Evolutionary conservation across 1,284 basidiomycete genomes (phyloP), one percentile per base, ranked within the genome.

Genomic region (Apiotrichum siamense): DNA sequence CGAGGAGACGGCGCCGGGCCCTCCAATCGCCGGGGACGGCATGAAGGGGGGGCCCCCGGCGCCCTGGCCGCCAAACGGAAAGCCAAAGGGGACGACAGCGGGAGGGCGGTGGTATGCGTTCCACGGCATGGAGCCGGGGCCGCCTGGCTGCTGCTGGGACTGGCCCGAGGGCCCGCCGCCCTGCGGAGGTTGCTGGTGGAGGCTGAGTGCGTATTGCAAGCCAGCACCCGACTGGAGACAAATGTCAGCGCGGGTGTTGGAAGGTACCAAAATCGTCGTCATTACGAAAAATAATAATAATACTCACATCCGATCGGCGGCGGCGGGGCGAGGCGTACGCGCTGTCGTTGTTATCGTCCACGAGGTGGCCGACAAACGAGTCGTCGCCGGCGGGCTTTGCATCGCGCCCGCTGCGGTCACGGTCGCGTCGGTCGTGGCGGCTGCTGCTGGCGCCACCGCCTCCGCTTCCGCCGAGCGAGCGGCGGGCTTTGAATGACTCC

Each of bases 401-500:
- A 20, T 45, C 57, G 15, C 44, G 48, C 26, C 38, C 36, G 4
- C 24, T 25, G 13, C 27, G 21, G 29, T 24, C 41, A 11, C 32
- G n/a, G 29, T 39, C 38, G 27, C 25, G 29, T 9, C 20, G 24
- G 13, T 31, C 47, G n/a, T 49, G n/a, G n/a, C n/a, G n/a, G n/a
- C n/a, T n/a, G n/a, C n/a, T n/a, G n/a, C n/a, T n/a, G n/a, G n/a
- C n/a, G n/a, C n/a, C n/a, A n/a, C n/a, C n/a, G n/a, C n/a, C n/a
- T n/a, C n/a, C n/a, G n/a, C n/a, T 47, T 25, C 31, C 38, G 44
- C 9, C 29, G 35, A 27, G 31, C 5, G 44, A 33, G 3, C 57
- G 48, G 10, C 62, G 58, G 13, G 59, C 44, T 52, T 72, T 72
- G 63, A 62, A 72, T 12, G 54, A 56, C 53, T 72, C 70, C 50